phyloP scores from a whole-genome alignment of 2,329 filamentous ascomycete species.

The Fusarium tjaetaba region DNA sequence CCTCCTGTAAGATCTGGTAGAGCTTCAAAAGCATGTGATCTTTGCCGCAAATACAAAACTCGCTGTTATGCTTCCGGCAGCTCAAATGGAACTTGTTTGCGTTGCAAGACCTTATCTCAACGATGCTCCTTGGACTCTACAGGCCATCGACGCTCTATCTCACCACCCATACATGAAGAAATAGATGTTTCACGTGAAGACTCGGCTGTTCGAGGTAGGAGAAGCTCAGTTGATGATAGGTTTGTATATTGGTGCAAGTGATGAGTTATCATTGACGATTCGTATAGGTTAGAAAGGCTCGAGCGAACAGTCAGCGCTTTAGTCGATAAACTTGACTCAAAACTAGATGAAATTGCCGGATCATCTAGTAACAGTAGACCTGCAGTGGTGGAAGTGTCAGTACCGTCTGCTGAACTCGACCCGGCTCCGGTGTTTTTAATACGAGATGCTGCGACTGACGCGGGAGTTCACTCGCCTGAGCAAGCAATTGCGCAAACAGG shows the following conservation, averaged over 20 bases:
- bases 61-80: slow-evolving; percentile 35
- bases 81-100: slow-evolving; percentile 32
- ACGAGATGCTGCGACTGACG: slow-evolving; percentile 42
- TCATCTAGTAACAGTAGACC: neutral
- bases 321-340: slow-evolving; percentile 24
- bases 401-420: neutral
- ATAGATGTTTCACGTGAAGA: rapidly evolving
- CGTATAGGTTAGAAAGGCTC: slow-evolving; percentile 18
- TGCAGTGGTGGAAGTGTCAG: neutral
- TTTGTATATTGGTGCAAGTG: no score
- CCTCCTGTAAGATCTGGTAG: slow-evolving; percentile 35
- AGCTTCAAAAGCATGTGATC: slow-evolving; percentile 42
- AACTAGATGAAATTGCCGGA: neutral
- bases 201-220: rapidly evolving
- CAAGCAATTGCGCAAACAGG: neutral
- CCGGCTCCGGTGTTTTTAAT: slow-evolving; percentile 43
- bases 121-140: slow-evolving; percentile 29
- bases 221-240: slow-evolving; percentile 3
- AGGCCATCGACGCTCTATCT: neutral
- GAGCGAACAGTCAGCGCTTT: slow-evolving; percentile 20
- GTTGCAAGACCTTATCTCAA: slow-evolving; percentile 39
- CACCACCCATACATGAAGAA: neutral
- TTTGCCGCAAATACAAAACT: slow-evolving; percentile 42
- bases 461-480: slow-evolving; percentile 34
- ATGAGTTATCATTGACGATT: neutral